These are phyloP conservation scores for Ogataea wickerhamii DNA, from an alignment of 805 yeast genomes.

Conservation along the genomic window DNA sequence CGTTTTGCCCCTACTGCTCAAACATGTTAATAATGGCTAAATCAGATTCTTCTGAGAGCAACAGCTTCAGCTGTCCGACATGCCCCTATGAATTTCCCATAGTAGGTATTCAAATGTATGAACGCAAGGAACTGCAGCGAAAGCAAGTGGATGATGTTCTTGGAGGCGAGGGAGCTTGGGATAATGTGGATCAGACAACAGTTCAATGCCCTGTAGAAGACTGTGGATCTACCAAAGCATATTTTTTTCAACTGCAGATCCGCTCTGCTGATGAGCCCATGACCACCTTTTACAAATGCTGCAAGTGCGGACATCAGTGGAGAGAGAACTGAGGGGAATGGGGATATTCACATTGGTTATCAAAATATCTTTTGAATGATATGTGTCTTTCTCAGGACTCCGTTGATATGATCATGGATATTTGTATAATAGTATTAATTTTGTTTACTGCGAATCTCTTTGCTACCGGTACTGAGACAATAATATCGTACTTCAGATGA, in stretches of 20 bases:
- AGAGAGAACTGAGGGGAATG: constrained; percentile 89
- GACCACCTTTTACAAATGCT: constrained; percentile 97
- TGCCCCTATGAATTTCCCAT: constrained; percentile 96
- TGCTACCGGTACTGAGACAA: too few relatives aligned
- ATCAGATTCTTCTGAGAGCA: constrained; percentile 48
- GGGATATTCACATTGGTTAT: too few relatives aligned
- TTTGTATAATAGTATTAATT: too few relatives aligned
- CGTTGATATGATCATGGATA: too few relatives aligned
- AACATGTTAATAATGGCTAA: constrained; percentile 78
- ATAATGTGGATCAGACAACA: constrained; percentile 92
- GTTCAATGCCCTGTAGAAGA: constrained; percentile 87
- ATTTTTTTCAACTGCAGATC: constrained; percentile 94
- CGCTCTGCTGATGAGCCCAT: constrained; percentile 99
- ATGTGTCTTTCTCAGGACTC: too few relatives aligned
- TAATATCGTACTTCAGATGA: too few relatives aligned
- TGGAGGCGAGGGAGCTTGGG: constrained; percentile 98
- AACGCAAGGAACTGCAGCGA: constrained; percentile 75
- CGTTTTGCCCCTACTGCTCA: constrained; percentile 93
- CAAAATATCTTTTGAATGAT: too few relatives aligned
- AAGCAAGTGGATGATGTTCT: constrained; percentile 94
- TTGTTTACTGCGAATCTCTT: too few relatives aligned
- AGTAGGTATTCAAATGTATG: constrained; percentile 76
- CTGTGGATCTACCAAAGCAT: constrained; percentile 89
- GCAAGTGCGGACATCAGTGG: constrained; percentile 92
- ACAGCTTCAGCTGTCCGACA: constrained; percentile 81